Evolutionary conservation across 768 basidiomycete genomes (phyloP), one percentile per base, ranked within the genome.

Genomic region (Amanita subjunquillea): DNA sequence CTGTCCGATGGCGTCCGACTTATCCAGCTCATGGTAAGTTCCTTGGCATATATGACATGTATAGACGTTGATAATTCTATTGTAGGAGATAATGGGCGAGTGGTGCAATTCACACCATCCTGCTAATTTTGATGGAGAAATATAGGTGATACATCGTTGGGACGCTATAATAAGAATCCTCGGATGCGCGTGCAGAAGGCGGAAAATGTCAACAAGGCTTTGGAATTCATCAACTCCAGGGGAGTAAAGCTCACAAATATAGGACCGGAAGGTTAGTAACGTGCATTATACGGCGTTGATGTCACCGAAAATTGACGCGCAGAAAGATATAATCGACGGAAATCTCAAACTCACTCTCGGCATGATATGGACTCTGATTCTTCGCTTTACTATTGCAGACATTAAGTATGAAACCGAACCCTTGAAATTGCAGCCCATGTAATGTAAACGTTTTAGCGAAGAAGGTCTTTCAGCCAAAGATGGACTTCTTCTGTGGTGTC

Each of bases 381-480:
- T 98, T 30, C 86, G 95, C 10, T 98, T 98, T 67, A 96, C 94
- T 4, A 98, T 99, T 57, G 94, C 96, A 22, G 93, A 94, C 60
- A 98, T 99, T 72, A 96, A 85, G 94, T 93, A 57, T 55, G 82
- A 70, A 44, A 12, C 17, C 32, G 13, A 20, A 12, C 22, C 48
- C n/a, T 46, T 36, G 47, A 49, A 12, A 32, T 51, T 41, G 17
- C 37, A 52, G 48, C 34, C 47, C 40, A 13, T 23, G 40, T 41
- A 25, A 29, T n/a, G 47, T 49, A 25, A 42, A 38, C 6, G 48
- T 15, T 46, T 42, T 55, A 97, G 95, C 60, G 92, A 94, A 75
- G 96, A 98, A 71, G 96, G 96, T 53, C 78, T 97, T n/a, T 93
- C 93, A 8, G 96, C 96, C 1, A 96, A 97, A 68, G 96, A 98